These are phyloP conservation scores for Lentinus tigrinus DNA, from an alignment of 768 basidiomycete genomes.

Conservation along the genomic window DNA sequence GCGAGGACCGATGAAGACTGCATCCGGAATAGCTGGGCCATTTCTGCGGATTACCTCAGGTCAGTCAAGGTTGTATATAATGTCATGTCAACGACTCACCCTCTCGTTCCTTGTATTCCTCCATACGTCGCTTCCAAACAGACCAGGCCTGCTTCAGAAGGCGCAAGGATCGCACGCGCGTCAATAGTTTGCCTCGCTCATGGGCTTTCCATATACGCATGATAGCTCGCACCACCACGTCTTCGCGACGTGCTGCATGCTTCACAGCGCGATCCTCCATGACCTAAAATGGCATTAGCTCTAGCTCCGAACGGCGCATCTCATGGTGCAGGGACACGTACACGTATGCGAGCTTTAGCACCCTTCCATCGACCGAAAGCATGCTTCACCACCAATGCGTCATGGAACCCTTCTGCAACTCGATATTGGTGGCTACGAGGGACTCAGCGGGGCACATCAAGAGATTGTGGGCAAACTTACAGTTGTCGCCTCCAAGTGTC, in stretches of 20 bases:
- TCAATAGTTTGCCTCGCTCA: conserved; percentile 58
- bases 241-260: conserved; percentile 55
- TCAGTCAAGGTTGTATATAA: background rate
- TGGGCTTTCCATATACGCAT: conserved; percentile 67
- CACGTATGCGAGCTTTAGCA: conserved; percentile 48
- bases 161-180: conserved; percentile 47
- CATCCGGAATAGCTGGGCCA: conserved; percentile 48
- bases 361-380: conserved; percentile 56
- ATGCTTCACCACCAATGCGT: conserved; percentile 42
- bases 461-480: conserved; percentile 38
- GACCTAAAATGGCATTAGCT: conserved; percentile 36
- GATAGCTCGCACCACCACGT: conserved; percentile 55
- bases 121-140: conserved; percentile 50
- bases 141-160: conserved; percentile 46
- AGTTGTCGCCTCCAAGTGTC: conserved; percentile 55
- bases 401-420: conserved; percentile 43
- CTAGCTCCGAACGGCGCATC: background rate
- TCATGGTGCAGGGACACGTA: conserved; percentile 30
- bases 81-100: conserved; percentile 33
- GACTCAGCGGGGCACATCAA: conserved; percentile 1
- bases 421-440: conserved; percentile 42
- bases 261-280: conserved; percentile 58
- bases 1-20: conserved; percentile 42
- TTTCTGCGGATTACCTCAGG: conserved; percentile 32
- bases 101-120: conserved; percentile 40